These are phyloP conservation scores for Rhizophlyctis rosea DNA, from an alignment of 192 early-diverging fungal species.

Conservation along the genomic window DNA sequence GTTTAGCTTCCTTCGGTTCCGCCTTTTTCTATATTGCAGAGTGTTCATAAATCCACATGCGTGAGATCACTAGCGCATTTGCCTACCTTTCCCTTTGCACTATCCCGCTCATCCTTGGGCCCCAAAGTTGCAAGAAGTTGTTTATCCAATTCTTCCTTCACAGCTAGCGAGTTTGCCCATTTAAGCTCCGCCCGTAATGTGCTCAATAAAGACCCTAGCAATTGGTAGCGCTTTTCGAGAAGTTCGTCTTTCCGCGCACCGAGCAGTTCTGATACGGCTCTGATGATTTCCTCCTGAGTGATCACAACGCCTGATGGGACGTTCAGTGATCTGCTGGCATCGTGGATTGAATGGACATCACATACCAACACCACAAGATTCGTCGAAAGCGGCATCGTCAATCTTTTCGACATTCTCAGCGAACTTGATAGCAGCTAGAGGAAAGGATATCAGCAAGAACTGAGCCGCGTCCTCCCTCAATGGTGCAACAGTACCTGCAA, in stretches of 20 bases:
- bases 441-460: slow-evolving; percentile 1
- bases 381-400: slow-evolving; percentile 72
- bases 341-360: no score
- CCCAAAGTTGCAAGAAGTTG: slow-evolving; percentile 83
- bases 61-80: no score
- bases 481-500: slow-evolving; percentile 57
- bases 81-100: slow-evolving; percentile 47
- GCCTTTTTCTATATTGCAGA: slow-evolving; percentile 64
- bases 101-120: slow-evolving; percentile 97
- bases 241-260: slow-evolving; percentile 67
- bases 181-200: slow-evolving; percentile 65
- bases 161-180: slow-evolving; percentile 86
- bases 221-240: slow-evolving; percentile 80
- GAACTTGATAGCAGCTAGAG: slow-evolving; percentile 86
- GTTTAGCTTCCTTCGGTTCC: slow-evolving; percentile 47
- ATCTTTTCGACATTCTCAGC: slow-evolving; percentile 57
- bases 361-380: slow-evolving; percentile 89
- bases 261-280: slow-evolving; percentile 62
- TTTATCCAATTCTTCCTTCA: slow-evolving; percentile 87
- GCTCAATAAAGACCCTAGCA: slow-evolving; percentile 72
- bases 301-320: slow-evolving; percentile 85
- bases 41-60: no score
- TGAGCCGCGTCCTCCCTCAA: background rate
- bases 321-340: no score
- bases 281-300: slow-evolving; percentile 70